Evolutionary conservation across 2,329 filamentous ascomycete genomes (phyloP), one percentile per base, ranked within the genome.

Genomic region (Magnaporthiopsis incrustans): DNA sequence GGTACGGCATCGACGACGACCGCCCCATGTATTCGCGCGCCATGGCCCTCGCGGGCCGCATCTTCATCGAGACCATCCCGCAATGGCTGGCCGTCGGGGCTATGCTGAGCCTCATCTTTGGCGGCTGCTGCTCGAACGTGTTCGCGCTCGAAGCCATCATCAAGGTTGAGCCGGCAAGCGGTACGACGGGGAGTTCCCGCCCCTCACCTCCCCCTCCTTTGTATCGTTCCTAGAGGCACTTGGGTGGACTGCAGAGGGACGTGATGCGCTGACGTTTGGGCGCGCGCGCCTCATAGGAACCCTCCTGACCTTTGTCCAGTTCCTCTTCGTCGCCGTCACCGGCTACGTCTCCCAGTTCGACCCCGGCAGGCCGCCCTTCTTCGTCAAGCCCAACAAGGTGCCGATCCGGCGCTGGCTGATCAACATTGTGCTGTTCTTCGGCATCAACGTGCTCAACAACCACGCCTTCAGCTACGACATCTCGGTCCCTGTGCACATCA

Each of bases 401-500:
- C 95, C 95, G 0, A 80, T 98, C 64, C 82, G 83, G 60, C 89
- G 91, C 73, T 98, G 95, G 93, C 73, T 91, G 61, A 81, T 94
- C 71, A 97, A 96, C 73, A 97, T 97, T 57, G 79, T 89, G 4
- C 85, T 97, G 69, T 98, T 98, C 77, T 95, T 96, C 74, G 85
- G 85, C 67, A 95, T 99, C 77, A 99, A 98, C 71, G 86, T 98
- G 65, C 79, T 99, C 72, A 99, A 99, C 78, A 99, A 99, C 71
- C 94, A 94, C 81, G 95, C 94, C 8, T 99, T 99, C 75, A 93
- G 92, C 67, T 99, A 97, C 78, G 88, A 92, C 70, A 98, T 99
- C 64, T 97, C 92, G 8, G 92, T 99, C 0, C 95, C 95, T 1
- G 87, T 99, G 61, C 95, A 99, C 73, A 99, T 99, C 70, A 98